phyloP scores from a whole-genome alignment of 2,329 filamentous ascomycete genomes.

The Stagonosporopsis rhizophila region DNA sequence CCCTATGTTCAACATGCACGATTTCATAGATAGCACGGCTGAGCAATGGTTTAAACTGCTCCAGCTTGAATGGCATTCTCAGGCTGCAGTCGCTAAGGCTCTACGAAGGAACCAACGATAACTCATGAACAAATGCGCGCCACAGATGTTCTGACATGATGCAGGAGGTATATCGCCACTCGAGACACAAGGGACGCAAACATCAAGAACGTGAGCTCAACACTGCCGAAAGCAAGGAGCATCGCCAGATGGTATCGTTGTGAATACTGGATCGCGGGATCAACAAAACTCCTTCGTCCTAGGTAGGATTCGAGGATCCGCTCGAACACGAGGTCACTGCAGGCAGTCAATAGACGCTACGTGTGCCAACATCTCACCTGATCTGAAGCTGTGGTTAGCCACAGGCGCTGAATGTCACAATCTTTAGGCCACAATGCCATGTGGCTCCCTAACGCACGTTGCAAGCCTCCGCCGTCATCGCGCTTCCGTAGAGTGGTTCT shows the following conservation, averaged over 20 bases:
- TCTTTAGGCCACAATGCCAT: background rate
- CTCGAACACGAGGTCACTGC: background rate
- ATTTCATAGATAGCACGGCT: too few relatives aligned
- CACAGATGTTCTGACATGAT: background rate
- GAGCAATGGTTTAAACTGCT: too few relatives aligned
- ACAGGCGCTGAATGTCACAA: background rate
- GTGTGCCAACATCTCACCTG: background rate
- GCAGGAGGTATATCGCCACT: background rate
- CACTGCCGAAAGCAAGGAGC: too few relatives aligned
- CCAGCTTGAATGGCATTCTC: too few relatives aligned
- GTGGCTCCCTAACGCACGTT: background rate
- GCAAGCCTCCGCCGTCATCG: slow-evolving; percentile 5
- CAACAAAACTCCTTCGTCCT: background rate
- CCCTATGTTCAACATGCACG: too few relatives aligned
- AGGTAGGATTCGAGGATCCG: background rate
- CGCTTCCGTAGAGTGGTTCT: background rate
- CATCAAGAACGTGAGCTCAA: too few relatives aligned
- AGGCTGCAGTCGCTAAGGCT: background rate
- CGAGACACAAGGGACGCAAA: background rate
- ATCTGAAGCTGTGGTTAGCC: background rate
- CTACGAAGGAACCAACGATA: background rate
- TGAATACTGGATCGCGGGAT: too few relatives aligned
- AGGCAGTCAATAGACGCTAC: background rate
- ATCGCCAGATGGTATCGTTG: too few relatives aligned
- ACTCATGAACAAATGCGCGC: background rate